phyloP scores from a whole-genome alignment of 768 basidiomycete species.

The Mycena filopes region DNA sequence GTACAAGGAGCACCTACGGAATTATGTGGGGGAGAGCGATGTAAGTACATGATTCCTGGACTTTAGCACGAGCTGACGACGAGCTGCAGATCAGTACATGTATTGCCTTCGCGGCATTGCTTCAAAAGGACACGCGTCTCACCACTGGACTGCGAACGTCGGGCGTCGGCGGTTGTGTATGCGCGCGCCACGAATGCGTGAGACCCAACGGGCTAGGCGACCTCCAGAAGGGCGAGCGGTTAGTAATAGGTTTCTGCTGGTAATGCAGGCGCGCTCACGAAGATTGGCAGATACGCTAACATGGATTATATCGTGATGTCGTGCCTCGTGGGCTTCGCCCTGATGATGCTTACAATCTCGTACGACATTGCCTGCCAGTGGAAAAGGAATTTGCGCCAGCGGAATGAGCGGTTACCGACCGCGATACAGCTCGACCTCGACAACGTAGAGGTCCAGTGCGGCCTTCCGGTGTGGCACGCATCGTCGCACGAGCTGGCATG shows the following conservation, averaged over 20 bases:
- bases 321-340: not conserved
- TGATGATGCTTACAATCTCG: not conserved
- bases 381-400: not conserved
- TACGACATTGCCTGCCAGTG: not conserved
- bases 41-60: not conserved
- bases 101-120: conserved; percentile 2
- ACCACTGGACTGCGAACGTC: not conserved
- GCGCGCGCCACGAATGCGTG: conserved; percentile 14
- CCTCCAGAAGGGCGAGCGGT: conserved; percentile 30
- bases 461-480: not conserved
- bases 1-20: conserved; percentile 6
- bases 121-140: not conserved
- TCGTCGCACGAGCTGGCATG: not conserved
- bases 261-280: no score
- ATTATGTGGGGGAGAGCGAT: conserved; percentile 3
- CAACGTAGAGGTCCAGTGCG: not conserved
- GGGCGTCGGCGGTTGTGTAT: not conserved
- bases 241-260: not conserved
- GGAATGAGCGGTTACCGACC: not conserved
- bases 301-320: conserved; percentile 32
- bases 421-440: not conserved
- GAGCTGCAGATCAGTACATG: conserved; percentile 4
- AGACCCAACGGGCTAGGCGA: conserved; percentile 8
- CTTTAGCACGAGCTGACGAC: not conserved
- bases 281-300: conserved; percentile 23